phyloP scores from a whole-genome alignment of 2,329 filamentous ascomycete genomes.

The Bimuria novae-zelandiae region DNA sequence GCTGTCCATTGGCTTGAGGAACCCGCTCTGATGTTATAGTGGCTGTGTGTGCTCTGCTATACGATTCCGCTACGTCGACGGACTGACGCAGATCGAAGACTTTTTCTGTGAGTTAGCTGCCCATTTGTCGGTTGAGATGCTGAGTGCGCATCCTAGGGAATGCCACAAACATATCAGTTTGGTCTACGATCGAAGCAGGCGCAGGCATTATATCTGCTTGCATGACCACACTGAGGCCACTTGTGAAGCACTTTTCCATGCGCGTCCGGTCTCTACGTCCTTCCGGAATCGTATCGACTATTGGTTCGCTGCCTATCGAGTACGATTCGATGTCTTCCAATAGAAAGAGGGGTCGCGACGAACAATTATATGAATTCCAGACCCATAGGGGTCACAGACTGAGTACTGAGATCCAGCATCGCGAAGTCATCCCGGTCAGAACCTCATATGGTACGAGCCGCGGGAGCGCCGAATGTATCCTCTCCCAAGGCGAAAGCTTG shows the following conservation, averaged over 20 bases:
- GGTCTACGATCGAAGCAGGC: conserved; percentile 33
- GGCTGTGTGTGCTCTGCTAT: conserved; percentile 61
- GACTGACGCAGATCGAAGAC: conserved; percentile 48
- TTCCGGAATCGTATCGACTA: conserved; percentile 37
- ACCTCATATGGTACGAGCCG: conserved; percentile 4
- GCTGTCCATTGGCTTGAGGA: neutral
- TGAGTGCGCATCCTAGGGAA: conserved; percentile 35
- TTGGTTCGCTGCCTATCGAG: conserved; percentile 6
- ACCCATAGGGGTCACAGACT: too few relatives aligned
- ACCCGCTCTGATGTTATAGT: conserved; percentile 20
- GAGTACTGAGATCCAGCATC: neutral
- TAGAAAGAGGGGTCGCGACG: neutral
- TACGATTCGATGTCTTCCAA: conserved; percentile 1
- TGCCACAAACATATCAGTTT: conserved; percentile 53
- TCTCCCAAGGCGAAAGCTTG: neutral
- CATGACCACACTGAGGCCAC: conserved; percentile 54
- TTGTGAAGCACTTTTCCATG: conserved; percentile 36
- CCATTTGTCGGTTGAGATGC: neutral
- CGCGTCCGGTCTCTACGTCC: conserved; percentile 16
- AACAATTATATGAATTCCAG: neutral
- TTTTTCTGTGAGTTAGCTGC: conserved; percentile 46
- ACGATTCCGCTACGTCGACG: conserved; percentile 54
- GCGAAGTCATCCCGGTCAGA: conserved; percentile 3
- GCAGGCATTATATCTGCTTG: conserved; percentile 51
- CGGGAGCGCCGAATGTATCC: conserved; percentile 14